phyloP scores from a whole-genome alignment of 257 asterid genomes.

The Linaria vulgaris region DNA sequence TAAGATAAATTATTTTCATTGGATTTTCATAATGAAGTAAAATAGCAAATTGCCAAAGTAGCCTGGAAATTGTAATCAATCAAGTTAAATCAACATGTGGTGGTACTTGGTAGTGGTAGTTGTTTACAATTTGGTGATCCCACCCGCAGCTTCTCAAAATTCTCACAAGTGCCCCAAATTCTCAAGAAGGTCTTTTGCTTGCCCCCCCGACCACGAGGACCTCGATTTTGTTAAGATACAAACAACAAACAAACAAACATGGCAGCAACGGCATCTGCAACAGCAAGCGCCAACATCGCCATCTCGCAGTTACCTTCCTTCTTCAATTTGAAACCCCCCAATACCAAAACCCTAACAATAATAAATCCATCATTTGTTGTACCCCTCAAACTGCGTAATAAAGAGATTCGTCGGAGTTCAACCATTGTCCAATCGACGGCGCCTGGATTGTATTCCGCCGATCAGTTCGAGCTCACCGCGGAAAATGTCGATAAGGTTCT shows the following conservation, averaged over 20 bases:
- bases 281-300: slow-evolving; percentile 28
- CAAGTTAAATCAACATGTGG: too few species aligned
- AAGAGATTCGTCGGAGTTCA: slow-evolving; percentile 24
- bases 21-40: too few species aligned
- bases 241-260: slow-evolving; percentile 12
- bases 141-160: too few species aligned
- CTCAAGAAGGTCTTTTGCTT: too few species aligned
- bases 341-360: not conserved
- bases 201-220: slow-evolving; percentile 19
- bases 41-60: too few species aligned
- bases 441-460: slow-evolving; percentile 69
- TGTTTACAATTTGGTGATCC: too few species aligned
- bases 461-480: slow-evolving; percentile 67
- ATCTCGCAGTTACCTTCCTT: slow-evolving; percentile 20
- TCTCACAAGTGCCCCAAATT: too few species aligned
- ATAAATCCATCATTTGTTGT: slow-evolving; percentile 14
- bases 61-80: too few species aligned
- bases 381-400: slow-evolving; percentile 22
- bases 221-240: slow-evolving; percentile 12
- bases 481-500: slow-evolving; percentile 85
- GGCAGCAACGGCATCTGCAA: slow-evolving; percentile 41
- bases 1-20: too few species aligned
- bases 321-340: too few species aligned
- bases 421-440: slow-evolving; percentile 39
- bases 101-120: too few species aligned